Evolutionary conservation across 148 eudicot genomes (phyloP).

Genomic region (Spergularia marina): DNA sequence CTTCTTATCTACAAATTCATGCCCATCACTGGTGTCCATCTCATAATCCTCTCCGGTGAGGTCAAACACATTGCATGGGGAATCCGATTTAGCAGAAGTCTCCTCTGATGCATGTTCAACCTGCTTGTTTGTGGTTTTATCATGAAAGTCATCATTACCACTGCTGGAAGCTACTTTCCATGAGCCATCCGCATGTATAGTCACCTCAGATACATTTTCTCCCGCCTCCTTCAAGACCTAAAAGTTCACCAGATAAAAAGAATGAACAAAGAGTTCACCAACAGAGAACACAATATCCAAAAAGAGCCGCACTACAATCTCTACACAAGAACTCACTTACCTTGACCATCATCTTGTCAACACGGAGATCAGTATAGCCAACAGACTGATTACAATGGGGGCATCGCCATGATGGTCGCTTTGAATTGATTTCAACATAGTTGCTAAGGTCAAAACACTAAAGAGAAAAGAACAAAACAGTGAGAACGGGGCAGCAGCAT

Average conservation of each 20-base stretch:
- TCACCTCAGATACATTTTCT: constrained; percentile 54
- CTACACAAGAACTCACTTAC: constrained; percentile 41
- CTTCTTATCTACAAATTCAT: constrained; percentile 49
- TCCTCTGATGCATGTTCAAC: constrained; percentile 15
- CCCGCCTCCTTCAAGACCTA: constrained; percentile 71
- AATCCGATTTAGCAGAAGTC: constrained; percentile 20
- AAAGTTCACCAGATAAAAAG: constrained; percentile 12
- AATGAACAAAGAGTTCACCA: not conserved
- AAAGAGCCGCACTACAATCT: not conserved
- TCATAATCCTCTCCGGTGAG: constrained; percentile 62
- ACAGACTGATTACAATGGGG: constrained; percentile 80
- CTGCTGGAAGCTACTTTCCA: constrained; percentile 55
- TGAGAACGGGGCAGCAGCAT: constrained; percentile 18
- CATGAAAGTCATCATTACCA: constrained; percentile 36
- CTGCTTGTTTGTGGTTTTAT: constrained; percentile 31
- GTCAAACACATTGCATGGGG: constrained; percentile 47
- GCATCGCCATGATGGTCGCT: constrained; percentile 91
- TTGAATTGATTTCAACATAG: constrained; percentile 66
- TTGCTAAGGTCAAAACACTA: constrained; percentile 88
- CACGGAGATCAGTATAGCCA: constrained; percentile 72
- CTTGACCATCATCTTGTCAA: constrained; percentile 78
- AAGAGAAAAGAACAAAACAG: constrained; percentile 8
- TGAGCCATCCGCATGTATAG: constrained; percentile 66
- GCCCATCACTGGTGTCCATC: constrained; percentile 34
- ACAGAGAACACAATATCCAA: not conserved